A percentile compares a stretch with the other conserved stretches of the same genome.
Conservation (phyloP, 83 land plant species). For the Isoetes engelmannii region DNA sequence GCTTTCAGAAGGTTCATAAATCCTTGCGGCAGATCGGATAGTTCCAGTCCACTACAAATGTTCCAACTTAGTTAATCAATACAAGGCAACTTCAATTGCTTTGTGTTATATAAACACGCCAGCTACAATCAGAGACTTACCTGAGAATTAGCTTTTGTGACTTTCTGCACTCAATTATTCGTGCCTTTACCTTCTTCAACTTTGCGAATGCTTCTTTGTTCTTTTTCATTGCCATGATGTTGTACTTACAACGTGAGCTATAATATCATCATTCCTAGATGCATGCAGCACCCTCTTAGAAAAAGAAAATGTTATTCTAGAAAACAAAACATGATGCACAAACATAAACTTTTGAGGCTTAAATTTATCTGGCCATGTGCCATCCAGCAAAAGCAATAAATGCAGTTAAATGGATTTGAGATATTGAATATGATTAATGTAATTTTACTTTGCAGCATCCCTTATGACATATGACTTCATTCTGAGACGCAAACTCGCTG, state of each 20-base stretch:
- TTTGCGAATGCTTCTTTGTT: conserved; percentile 19
- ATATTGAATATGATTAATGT: no score
- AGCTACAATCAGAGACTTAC: background rate
- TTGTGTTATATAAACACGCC: background rate
- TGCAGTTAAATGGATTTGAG: no score
- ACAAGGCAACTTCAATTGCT: background rate
- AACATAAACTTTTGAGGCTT: no score
- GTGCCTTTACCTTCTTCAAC: conserved; percentile 26
- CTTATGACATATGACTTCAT: no score
- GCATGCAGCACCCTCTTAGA: no score
- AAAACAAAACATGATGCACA: no score
- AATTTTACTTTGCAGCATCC: no score
- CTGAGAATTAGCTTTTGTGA: conserved; percentile 26
- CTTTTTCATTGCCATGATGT: conserved; percentile 12
- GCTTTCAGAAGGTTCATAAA: conserved; percentile 25
- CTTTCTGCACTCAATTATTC: conserved; percentile 21
- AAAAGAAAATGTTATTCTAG: no score
- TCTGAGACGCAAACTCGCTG: no score
- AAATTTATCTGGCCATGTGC: no score
- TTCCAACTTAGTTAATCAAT: background rate
- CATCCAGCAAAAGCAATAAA: no score
- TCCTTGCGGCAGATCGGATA: conserved; percentile 16
- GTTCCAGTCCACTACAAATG: conserved; percentile 17
- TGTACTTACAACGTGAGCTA: background rate
- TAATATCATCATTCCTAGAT: background rate